Conservation (phyloP, 2,329 filamentous ascomycete species). For the Blastomyces parvus region DNA sequence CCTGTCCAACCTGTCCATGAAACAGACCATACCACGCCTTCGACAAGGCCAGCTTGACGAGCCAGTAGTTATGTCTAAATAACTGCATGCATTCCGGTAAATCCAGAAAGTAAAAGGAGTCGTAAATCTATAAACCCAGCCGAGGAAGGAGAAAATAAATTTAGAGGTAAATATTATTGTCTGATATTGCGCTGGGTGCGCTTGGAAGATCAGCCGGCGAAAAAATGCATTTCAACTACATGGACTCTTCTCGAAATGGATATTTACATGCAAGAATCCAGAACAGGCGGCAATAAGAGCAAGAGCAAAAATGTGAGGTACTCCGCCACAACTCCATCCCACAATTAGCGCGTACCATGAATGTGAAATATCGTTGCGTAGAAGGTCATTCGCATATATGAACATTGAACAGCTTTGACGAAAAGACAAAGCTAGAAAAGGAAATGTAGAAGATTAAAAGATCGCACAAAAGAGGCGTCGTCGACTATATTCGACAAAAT, state of each 20-base stretch:
- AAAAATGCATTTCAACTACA: not conserved
- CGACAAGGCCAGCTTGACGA: too few species aligned
- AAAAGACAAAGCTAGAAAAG: not conserved
- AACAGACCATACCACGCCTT: too few species aligned
- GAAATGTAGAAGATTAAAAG: not conserved
- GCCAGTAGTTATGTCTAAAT: too few species aligned
- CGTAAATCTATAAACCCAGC: too few species aligned
- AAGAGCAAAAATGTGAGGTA: not conserved
- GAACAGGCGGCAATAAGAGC: not conserved
- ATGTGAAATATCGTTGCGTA: not conserved
- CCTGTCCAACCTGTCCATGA: too few species aligned
- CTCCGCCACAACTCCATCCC: not conserved
- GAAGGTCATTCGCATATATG: not conserved
- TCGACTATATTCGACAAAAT: not conserved
- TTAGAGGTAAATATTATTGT: too few species aligned
- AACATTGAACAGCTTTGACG: not conserved
- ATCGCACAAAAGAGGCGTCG: not conserved
- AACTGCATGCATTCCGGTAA: too few species aligned
- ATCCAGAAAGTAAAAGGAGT: too few species aligned
- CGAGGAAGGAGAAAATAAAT: too few species aligned
- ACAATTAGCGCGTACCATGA: not conserved
- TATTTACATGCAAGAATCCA: not conserved
- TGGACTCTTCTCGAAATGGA: not conserved
- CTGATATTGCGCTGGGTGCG: too few species aligned
- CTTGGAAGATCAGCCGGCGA: too few species aligned